Base-by-base conservation (phyloP, 139 green algal species). In the Bryopsis sp. region DNA sequence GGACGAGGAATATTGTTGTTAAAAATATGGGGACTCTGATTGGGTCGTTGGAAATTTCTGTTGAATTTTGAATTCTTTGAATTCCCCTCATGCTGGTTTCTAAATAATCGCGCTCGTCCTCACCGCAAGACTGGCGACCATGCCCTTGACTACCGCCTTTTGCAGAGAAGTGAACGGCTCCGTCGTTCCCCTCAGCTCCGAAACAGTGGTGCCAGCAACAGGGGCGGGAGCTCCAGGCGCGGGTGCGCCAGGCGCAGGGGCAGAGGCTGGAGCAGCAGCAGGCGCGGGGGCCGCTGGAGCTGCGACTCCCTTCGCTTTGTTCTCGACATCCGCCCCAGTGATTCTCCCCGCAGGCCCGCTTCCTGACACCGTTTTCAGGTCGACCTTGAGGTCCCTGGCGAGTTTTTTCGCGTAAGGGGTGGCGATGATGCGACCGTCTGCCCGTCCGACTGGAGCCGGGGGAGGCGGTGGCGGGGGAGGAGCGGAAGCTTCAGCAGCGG, bases 391-490 rank as follows among this genome's bases (percentile, higher is more conserved):
- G 22, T 97, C 81, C 82, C 95, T 96, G 33, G 94, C 93, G 38
- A 97, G 89, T 81, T 97, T 96, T 86, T 98, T 98, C 36, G 94
- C 94, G 72, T 97, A 99, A 29, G 94, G 94, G 0, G 94, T 98
- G 29, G 94, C 94, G 39, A 99, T 87, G 37, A 99, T 73, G 61
- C 92, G 83, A 36, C 88, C 86, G 62, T 95, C 88, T 19, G 83
- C 72, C n/a, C 84, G 79, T 1, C 74, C 47, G 32, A 57, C 70
- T 24, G 82, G 72, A 37, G 59, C 47, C 8, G 83, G 68, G n/a
- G 78, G 67, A 8, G 82, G 62, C 8, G 80, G 64, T 4, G 78
- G 64, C 0, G 69, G 39, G 1, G 80, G 57, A n/a, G n/a, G n/a
- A n/a, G n/a, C n/a, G n/a, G n/a, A n/a, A 1, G 84, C 47, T 0